Base-by-base conservation (phyloP, 768 basidiomycete genomes). In the Tricholoma saponaceum region DNA sequence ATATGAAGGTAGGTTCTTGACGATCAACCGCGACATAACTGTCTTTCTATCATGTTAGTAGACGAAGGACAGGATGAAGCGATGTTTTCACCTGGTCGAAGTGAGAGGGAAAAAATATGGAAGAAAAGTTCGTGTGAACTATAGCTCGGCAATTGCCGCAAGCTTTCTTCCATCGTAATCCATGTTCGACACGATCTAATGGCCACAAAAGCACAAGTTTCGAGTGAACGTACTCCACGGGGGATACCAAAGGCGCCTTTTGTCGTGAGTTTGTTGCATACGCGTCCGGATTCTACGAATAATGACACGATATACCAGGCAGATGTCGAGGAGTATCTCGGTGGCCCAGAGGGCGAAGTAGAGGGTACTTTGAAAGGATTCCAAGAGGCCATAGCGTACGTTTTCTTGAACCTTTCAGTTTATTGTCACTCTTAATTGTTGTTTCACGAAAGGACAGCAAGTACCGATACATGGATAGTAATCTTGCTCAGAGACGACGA, bases 401-500 rank as follows among this genome's bases (percentile, higher is more conserved):
- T 75, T 32, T 33, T 55, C 58, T 54, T 60, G 25, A 43, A 26
- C 53, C 33, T 52, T 55, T 37, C 59, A 60, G 43, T 61, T 8
- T 44, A 37, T 50, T 44, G 18, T 59, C 50, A 32, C 59, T 61
- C 58, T 67, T 41, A 64, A 68, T 54, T 61, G 63, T 60, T 60
- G 49, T 64, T 56, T 59, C 64, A 64, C 61, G 72, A 72, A 79
- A 78, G 78, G 70, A 67, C 75, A 99, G 96, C 65, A 98, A 99
- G 79, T 98, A 99, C 78, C 89, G 91, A 51, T 98, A 96, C 74
- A 98, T 99, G 96, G 96, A 98, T 64, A 75, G 84, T 14, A 95
- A 85, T 68, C 77, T 95, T 51, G 76, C 85, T 5, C 89, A 93
- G 66, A 83, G 95, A 47, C 80, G 89, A 54, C 80, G 80, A 52